phyloP scores from a whole-genome alignment of 2,329 filamentous ascomycete species.

The Colletotrichum sp. region DNA sequence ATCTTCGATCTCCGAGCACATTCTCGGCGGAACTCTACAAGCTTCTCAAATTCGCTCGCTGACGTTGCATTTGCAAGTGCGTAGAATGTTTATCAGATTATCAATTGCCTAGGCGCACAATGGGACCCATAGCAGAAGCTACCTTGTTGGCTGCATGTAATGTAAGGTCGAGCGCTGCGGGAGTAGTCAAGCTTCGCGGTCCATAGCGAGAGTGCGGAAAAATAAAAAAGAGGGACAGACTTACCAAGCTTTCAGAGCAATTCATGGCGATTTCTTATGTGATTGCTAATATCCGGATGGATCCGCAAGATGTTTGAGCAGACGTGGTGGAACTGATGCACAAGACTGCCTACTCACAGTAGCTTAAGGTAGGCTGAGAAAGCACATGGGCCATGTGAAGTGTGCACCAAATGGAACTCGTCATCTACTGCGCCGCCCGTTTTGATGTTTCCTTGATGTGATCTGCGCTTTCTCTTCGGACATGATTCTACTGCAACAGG shows the following conservation, averaged over 20 bases:
- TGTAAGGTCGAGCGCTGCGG: neutral
- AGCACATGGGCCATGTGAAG: neutral
- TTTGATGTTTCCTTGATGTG: fast-evolving
- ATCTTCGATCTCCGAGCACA: neutral
- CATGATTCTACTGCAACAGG: neutral
- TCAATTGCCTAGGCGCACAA: neutral
- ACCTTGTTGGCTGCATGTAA: neutral
- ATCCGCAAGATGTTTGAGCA: neutral
- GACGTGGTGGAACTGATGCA: neutral
- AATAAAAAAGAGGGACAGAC: neutral
- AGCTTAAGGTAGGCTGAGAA: neutral
- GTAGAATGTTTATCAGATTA: neutral
- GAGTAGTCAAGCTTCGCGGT: neutral
- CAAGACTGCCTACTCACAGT: neutral
- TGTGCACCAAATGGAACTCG: neutral
- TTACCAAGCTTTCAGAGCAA: neutral
- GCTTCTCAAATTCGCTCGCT: neutral
- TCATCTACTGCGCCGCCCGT: neutral
- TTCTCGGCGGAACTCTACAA: neutral
- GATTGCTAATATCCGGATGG: neutral
- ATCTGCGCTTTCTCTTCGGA: neutral
- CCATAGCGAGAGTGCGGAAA: neutral
- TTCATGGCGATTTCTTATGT: neutral
- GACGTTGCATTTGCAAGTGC: neutral
- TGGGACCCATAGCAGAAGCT: neutral